These are phyloP conservation scores for Grammothele lineata DNA, from an alignment of 768 basidiomycete genomes.

Conservation along the genomic window DNA sequence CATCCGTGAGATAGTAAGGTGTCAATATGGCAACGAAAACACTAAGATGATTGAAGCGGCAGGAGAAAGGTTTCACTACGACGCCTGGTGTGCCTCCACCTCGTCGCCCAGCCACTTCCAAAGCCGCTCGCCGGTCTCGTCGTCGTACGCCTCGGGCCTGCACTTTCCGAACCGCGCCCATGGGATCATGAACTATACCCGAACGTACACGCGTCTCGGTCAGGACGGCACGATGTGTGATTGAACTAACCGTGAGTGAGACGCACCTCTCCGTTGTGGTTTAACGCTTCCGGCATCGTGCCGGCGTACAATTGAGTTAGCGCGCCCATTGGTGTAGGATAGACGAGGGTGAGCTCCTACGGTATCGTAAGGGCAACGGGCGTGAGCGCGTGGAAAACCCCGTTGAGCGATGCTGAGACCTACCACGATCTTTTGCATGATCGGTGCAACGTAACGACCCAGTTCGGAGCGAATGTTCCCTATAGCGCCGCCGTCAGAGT, in stretches of 20 bases:
- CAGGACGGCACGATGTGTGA: background rate
- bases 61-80: too few species aligned
- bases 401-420: too few species aligned
- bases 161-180: conserved; percentile 22
- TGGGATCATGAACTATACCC: conserved; percentile 23
- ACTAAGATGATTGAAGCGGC: too few species aligned
- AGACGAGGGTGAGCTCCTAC: conserved; percentile 17
- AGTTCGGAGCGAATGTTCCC: conserved; percentile 20
- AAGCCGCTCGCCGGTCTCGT: conserved; percentile 14
- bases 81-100: conserved; percentile 8
- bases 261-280: conserved; percentile 39
- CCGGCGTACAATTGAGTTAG: conserved; percentile 30
- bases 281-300: conserved; percentile 34
- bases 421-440: conserved; percentile 5
- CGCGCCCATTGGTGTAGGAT: conserved; percentile 28
- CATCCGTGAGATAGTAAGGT: too few species aligned
- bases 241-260: background rate
- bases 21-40: too few species aligned
- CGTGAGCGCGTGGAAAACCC: background rate
- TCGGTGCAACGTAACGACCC: background rate
- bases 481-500: background rate
- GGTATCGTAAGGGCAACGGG: background rate
- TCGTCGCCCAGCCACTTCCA: conserved; percentile 24
- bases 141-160: conserved; percentile 19
- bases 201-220: background rate